Percentiles rank a stretch among this genome's conserved stretches.
Conservation (phyloP, 1,284 basidiomycete species). For the Sparassis latifolia region DNA sequence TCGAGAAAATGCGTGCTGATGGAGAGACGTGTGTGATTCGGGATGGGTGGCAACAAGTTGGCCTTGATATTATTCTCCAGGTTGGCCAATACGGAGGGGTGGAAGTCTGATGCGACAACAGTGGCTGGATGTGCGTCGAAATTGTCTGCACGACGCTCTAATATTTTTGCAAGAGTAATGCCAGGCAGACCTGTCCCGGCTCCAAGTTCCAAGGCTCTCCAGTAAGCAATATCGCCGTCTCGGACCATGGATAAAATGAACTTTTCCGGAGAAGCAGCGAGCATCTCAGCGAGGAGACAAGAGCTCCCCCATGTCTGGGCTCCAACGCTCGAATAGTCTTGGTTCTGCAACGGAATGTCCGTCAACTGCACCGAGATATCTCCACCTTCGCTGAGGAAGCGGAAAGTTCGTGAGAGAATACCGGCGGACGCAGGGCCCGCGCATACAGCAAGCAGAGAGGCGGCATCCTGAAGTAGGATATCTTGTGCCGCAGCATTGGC, state of each 20-base stretch:
- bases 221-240: constrained; percentile 1
- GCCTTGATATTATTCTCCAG: constrained; percentile 57
- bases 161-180: constrained; percentile 51
- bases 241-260: constrained; percentile 38
- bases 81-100: constrained; percentile 70
- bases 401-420: constrained; percentile 33
- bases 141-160: constrained; percentile 23
- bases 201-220: constrained; percentile 76
- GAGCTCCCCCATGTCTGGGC: constrained; percentile 91
- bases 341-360: constrained; percentile 69
- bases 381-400: constrained; percentile 24
- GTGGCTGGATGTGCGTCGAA: constrained; percentile 20
- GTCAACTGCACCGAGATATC: constrained; percentile 45
- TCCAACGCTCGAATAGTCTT: constrained; percentile 75
- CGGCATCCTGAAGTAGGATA: constrained; percentile 44
- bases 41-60: constrained; percentile 41
- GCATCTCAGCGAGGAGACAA: constrained; percentile 75
- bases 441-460: constrained; percentile 35
- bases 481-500: constrained; percentile 23
- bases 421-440: constrained; percentile 36
- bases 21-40: constrained; percentile 8
- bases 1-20: constrained; percentile 44
- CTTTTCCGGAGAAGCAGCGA: constrained; percentile 49
- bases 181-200: constrained; percentile 87
- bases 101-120: constrained; percentile 76